Evolutionary conservation across 2,329 filamentous ascomycete genomes (phyloP).

Genomic region (Diplodia scrobiculata): DNA sequence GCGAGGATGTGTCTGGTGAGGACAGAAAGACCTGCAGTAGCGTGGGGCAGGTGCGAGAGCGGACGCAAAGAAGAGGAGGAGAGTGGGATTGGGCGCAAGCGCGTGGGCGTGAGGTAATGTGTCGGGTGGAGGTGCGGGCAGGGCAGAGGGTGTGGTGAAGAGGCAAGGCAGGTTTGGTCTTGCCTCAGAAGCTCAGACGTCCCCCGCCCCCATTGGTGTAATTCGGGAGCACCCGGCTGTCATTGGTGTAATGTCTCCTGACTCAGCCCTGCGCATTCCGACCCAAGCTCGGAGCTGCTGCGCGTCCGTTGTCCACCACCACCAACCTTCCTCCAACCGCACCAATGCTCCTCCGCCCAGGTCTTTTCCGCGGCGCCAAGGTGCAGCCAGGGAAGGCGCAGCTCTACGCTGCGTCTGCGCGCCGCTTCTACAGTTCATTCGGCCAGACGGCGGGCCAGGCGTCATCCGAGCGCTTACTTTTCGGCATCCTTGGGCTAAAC

Average conservation of each 20-base stretch:
- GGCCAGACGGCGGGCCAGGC: not conserved
- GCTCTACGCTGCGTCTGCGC: not conserved
- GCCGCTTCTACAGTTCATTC: constrained; percentile 12
- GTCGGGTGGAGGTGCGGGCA: constrained; percentile 1
- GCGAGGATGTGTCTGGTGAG: not conserved
- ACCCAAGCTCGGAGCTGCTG: not conserved
- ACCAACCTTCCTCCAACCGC: not conserved
- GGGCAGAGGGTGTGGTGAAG: constrained; percentile 7
- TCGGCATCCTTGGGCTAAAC: constrained; percentile 47
- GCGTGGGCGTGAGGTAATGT: not conserved
- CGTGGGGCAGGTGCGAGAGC: constrained; percentile 14
- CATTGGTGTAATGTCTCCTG: too few species aligned
- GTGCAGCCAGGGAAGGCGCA: not conserved
- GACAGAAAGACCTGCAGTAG: constrained; percentile 11
- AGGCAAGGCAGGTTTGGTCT: constrained; percentile 7
- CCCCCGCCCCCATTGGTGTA: too few species aligned
- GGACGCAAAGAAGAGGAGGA: constrained; percentile 21
- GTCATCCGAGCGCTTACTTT: constrained; percentile 30
- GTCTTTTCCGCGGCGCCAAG: constrained; percentile 9
- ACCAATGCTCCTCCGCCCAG: constrained; percentile 8
- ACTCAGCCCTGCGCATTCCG: too few species aligned
- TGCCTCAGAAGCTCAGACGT: not conserved
- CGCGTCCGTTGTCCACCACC: not conserved
- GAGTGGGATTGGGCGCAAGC: constrained; percentile 20
- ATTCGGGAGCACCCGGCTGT: too few species aligned